Percentiles rank a stretch among this genome's conserved stretches.
These are phyloP conservation scores for Trifolium fragiferum DNA, from an alignment of 306 rosid genomes.

Conservation along the genomic window DNA sequence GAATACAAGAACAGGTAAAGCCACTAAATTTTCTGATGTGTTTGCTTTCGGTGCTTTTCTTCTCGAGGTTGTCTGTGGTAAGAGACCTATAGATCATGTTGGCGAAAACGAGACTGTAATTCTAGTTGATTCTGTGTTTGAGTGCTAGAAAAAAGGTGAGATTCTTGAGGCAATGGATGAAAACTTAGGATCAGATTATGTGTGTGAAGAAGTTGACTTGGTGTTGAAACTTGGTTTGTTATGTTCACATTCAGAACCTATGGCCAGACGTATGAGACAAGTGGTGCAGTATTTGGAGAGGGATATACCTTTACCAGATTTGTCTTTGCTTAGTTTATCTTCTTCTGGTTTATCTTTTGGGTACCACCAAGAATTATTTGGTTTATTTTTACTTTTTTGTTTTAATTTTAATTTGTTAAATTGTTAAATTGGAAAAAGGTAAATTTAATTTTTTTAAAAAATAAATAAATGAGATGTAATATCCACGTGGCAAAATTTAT, in stretches of 20 bases:
- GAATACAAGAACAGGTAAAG: conserved; percentile 61
- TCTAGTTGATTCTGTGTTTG: conserved; percentile 64
- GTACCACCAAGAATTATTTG: conserved; percentile 4
- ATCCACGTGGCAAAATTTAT: too few species aligned
- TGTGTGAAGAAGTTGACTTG: conserved; percentile 49
- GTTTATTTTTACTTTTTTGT: too few species aligned
- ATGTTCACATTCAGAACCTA: conserved; percentile 56
- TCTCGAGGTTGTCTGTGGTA: conserved; percentile 74
- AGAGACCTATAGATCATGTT: conserved; percentile 61
- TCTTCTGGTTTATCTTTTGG: conserved; percentile 49
- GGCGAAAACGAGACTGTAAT: conserved; percentile 40
- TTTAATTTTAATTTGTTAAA: too few species aligned
- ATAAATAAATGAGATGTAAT: too few species aligned
- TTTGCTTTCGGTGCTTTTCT: conserved; percentile 71
- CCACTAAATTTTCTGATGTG: conserved; percentile 61
- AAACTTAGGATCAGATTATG: conserved; percentile 47
- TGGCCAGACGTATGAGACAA: conserved; percentile 63
- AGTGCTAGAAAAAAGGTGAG: conserved; percentile 50
- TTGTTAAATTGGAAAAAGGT: too few species aligned
- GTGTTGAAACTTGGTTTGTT: conserved; percentile 64
- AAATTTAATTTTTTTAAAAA: too few species aligned
- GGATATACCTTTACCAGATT: conserved; percentile 44
- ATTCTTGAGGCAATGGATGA: conserved; percentile 61
- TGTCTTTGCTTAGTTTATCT: conserved; percentile 40
- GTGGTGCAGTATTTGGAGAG: conserved; percentile 59